A percentile compares a stretch with the other conserved stretches of the same genome.
Conservation (phyloP, 2,329 filamentous ascomycete genomes). For the Fusarium goolgardi region DNA sequence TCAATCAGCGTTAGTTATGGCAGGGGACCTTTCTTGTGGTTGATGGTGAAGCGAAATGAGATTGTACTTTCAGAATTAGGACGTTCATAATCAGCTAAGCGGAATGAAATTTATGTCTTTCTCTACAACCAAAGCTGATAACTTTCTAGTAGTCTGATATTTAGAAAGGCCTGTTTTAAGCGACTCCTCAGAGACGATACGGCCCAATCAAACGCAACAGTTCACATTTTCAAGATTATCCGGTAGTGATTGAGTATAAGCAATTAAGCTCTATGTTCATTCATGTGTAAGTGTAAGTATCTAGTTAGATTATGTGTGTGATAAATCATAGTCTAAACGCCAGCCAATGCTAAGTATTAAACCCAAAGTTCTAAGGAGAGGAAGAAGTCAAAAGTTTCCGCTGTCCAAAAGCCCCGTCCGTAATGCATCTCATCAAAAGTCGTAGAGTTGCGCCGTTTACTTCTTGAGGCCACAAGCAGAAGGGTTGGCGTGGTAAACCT, state of each 20-base stretch:
- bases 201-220: neutral
- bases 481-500: slow-evolving; percentile 56
- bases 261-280: slow-evolving; percentile 34
- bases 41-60: neutral
- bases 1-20: neutral
- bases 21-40: neutral
- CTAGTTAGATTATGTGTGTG: slow-evolving; percentile 40
- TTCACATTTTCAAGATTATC: neutral
- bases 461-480: slow-evolving; percentile 58
- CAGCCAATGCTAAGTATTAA: slow-evolving; percentile 43
- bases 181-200: neutral
- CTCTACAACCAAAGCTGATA: neutral
- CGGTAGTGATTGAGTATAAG: neutral
- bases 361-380: slow-evolving; percentile 43
- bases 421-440: slow-evolving; percentile 32
- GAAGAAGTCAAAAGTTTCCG: slow-evolving; percentile 29
- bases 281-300: slow-evolving; percentile 35
- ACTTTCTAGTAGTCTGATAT: neutral
- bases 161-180: neutral
- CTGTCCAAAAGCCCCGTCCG: slow-evolving; percentile 15
- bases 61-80: neutral
- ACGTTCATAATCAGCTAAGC: neutral
- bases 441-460: slow-evolving; percentile 20
- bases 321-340: slow-evolving; percentile 43
- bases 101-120: neutral